Percentiles rank a stretch among this genome's conserved stretches.
These are phyloP conservation scores for Dichomitus squalens DNA, from an alignment of 1,284 basidiomycete genomes.

Conservation along the genomic window DNA sequence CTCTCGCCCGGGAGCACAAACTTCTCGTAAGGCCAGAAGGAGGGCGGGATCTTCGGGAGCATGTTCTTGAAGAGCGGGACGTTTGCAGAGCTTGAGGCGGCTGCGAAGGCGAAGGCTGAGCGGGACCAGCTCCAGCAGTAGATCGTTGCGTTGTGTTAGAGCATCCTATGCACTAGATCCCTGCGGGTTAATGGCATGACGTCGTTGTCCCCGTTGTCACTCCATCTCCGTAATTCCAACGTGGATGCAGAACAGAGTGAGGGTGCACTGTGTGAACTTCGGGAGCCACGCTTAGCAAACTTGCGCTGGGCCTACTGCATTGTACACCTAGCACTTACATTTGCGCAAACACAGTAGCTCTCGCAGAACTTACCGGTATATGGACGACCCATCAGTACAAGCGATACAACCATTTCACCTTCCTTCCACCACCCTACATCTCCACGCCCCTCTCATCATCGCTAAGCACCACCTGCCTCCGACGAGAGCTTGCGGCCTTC, in stretches of 20 bases:
- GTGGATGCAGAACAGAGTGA: no score
- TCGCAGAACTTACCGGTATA: no score
- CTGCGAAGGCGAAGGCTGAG: slow-evolving; percentile 49
- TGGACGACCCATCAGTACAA: neutral
- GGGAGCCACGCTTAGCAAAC: no score
- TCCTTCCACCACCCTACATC: neutral
- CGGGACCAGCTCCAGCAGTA: slow-evolving; percentile 4
- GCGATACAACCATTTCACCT: neutral
- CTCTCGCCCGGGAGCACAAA: slow-evolving; percentile 82
- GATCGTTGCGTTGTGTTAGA: neutral
- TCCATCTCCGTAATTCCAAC: no score
- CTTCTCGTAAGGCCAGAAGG: slow-evolving; percentile 85
- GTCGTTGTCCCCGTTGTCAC: no score
- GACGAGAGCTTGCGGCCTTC: neutral
- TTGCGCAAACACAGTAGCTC: no score
- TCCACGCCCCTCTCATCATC: neutral
- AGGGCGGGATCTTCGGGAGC: slow-evolving; percentile 73
- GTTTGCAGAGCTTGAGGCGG: slow-evolving; percentile 67
- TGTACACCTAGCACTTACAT: no score
- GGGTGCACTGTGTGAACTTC: no score
- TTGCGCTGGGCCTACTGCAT: no score
- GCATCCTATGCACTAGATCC: no score
- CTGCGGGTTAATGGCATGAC: no score
- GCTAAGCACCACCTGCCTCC: neutral
- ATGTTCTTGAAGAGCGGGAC: slow-evolving; percentile 86